Evolutionary conservation across 768 basidiomycete genomes (phyloP).

Genomic region (Agaricus subrufescens): DNA sequence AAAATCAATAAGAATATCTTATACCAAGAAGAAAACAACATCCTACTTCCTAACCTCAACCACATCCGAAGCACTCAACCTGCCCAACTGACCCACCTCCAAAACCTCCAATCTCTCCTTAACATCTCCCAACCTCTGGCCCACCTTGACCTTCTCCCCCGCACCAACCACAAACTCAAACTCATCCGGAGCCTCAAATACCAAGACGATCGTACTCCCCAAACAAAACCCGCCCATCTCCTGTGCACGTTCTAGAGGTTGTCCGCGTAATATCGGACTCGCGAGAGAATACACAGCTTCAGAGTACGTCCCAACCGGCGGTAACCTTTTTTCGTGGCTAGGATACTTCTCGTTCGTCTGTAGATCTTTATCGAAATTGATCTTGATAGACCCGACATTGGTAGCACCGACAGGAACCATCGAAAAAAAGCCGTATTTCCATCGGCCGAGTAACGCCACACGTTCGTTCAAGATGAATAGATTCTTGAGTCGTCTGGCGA

Average conservation of each 20-base stretch:
- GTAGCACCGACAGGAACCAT: conserved; percentile 99
- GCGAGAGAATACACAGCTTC: conserved; percentile 91
- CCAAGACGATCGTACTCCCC: conserved; percentile 93
- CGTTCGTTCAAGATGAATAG: conserved; percentile 98
- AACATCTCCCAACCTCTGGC: conserved; percentile 72
- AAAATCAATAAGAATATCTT: too few relatives aligned
- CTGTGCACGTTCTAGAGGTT: conserved; percentile 82
- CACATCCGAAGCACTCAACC: background rate
- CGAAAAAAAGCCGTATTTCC: conserved; percentile 93
- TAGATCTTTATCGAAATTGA: conserved; percentile 91
- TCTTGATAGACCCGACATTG: conserved; percentile 93
- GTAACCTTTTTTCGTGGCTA: conserved; percentile 37
- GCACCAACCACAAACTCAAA: conserved; percentile 76
- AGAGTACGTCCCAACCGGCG: conserved; percentile 80
- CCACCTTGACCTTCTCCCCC: conserved; percentile 85
- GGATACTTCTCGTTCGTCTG: conserved; percentile 75
- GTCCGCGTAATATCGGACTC: conserved; percentile 77
- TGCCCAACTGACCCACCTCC: conserved; percentile 7
- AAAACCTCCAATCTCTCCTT: conserved; percentile 22
- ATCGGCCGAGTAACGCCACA: conserved; percentile 89
- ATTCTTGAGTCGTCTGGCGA: conserved; percentile 87
- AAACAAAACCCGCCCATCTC: conserved; percentile 98
- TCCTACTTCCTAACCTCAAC: background rate
- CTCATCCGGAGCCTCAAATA: conserved; percentile 87
- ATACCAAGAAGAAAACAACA: too few relatives aligned